A percentile compares a stretch with the other conserved stretches of the same genome.
phyloP scores from a whole-genome alignment of 306 rosid species.

The Ziziphus jujuba region DNA sequence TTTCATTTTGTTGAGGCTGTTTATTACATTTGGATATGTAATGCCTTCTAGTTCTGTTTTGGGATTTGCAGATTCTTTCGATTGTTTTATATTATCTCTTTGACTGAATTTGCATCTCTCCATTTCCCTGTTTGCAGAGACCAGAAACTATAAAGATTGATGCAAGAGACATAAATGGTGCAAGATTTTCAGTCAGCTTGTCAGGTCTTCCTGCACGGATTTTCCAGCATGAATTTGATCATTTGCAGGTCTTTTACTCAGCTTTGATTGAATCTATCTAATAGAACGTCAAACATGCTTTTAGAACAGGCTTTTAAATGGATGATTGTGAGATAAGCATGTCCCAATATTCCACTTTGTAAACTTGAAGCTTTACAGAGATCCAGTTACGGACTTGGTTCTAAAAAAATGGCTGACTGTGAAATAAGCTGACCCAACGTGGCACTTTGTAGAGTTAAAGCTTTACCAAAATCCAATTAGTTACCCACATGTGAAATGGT shows the following conservation, averaged over 20 bases:
- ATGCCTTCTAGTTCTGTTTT: slow-evolving; percentile 7
- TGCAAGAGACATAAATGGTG: slow-evolving; percentile 67
- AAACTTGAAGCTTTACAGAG: not conserved
- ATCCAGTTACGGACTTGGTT: not conserved
- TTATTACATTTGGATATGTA: not conserved
- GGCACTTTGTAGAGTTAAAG: not conserved
- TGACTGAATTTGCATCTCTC: slow-evolving; percentile 6
- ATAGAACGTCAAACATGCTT: not conserved
- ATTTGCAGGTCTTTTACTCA: slow-evolving; percentile 62
- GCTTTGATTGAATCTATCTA: slow-evolving; percentile 11
- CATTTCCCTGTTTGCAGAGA: slow-evolving; percentile 52
- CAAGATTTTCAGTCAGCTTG: slow-evolving; percentile 57
- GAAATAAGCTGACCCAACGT: not conserved
- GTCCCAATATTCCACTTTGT: not conserved
- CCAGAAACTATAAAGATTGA: slow-evolving; percentile 85
- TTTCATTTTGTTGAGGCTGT: not conserved
- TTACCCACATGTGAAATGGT: too few species aligned
- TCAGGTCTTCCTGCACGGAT: slow-evolving; percentile 87
- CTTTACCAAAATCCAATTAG: too few species aligned
- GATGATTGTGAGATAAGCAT: not conserved
- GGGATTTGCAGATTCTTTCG: slow-evolving; percentile 1
- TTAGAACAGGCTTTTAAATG: not conserved
- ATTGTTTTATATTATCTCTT: not conserved
- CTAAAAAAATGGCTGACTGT: not conserved
- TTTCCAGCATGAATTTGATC: slow-evolving; percentile 96